Percentiles rank a stretch among this genome's conserved stretches.
phyloP scores from a whole-genome alignment of 1,284 basidiomycete genomes.

The Sparassis latifolia region DNA sequence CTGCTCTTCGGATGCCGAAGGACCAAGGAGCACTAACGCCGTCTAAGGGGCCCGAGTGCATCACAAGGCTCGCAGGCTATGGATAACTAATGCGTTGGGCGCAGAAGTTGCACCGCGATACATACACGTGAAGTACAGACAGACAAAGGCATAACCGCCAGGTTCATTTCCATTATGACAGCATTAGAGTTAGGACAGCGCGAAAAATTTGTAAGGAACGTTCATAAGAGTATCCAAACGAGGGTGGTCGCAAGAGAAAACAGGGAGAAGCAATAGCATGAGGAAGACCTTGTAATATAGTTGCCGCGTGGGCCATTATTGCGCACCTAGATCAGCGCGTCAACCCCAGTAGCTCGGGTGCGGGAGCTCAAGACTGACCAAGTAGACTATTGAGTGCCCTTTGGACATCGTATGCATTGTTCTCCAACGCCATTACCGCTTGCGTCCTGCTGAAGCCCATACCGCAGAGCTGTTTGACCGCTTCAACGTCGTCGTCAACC shows the following conservation, averaged over 20 bases:
- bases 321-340: neutral
- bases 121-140: too few relatives aligned
- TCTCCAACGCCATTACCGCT: slow-evolving; percentile 71
- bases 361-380: slow-evolving; percentile 18
- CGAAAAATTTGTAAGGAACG: slow-evolving; percentile 9
- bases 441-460: slow-evolving; percentile 84
- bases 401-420: slow-evolving; percentile 67
- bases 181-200: slow-evolving; percentile 1
- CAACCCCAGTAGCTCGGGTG: neutral
- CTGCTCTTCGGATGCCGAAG: too few relatives aligned
- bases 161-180: too few relatives aligned
- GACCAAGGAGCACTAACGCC: too few relatives aligned
- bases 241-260: slow-evolving; percentile 15
- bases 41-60: too few relatives aligned
- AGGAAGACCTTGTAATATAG: neutral
- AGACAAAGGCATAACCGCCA: too few relatives aligned
- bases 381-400: slow-evolving; percentile 69
- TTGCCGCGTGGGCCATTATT: slow-evolving; percentile 4
- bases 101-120: too few relatives aligned
- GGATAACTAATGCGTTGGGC: too few relatives aligned
- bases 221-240: slow-evolving; percentile 20
- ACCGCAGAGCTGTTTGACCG: slow-evolving; percentile 68
- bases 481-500: slow-evolving; percentile 67
- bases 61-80: too few relatives aligned
- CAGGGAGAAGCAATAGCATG: slow-evolving; percentile 11